Base-by-base conservation (phyloP, 1,284 basidiomycete genomes). In the Boletus sp. region DNA sequence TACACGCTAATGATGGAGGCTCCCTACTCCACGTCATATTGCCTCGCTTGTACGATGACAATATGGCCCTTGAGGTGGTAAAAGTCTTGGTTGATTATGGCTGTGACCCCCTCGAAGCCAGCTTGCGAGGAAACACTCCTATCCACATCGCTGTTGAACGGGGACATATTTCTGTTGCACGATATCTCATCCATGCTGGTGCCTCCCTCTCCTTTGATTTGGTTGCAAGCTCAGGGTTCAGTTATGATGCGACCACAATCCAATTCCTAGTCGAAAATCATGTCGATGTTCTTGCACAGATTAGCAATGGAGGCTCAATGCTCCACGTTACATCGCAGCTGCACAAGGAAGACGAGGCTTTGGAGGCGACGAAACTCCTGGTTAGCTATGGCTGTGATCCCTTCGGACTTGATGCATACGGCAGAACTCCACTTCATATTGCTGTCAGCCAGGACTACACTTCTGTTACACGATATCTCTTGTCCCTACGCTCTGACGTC, bases 281-380 rank as follows among this genome's bases (percentile, higher is more conserved):
- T 17, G 54, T 37, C 25, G 10, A 55, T 17, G 44, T 51, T 23
- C 16, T 27, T n/a, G 16, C 30, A 19, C 25, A 9, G 4, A 6
- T 23, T 23, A 30, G 21, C 8, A 11, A 28, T 4, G 51, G 52
- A 17, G 56, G 44, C 31, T 35, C 40, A 2, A 6, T 35, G 14
- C 25, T 55, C 52, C 51, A 57, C 19, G n/a, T 28, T 14, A 9
- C 10, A 21, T 30, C 55, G 21, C 5, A 8, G 4, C 3, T 4
- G 1, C 0, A 55, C 4, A 1, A 9, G 14, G 43, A 31, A 0
- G 1, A 21, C 4, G 11, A 17, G 0, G 11, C 6, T 17, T 21
- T 58, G 44, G 28, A 13, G 4, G 35, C 31, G 3, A n/a, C 23
- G 0, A 38, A 38, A 27, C 3, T 38, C 25, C 13, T 58, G 3